These are phyloP conservation scores for Helicocarpus griseus DNA, from an alignment of 2,329 filamentous ascomycete genomes.

Conservation along the genomic window DNA sequence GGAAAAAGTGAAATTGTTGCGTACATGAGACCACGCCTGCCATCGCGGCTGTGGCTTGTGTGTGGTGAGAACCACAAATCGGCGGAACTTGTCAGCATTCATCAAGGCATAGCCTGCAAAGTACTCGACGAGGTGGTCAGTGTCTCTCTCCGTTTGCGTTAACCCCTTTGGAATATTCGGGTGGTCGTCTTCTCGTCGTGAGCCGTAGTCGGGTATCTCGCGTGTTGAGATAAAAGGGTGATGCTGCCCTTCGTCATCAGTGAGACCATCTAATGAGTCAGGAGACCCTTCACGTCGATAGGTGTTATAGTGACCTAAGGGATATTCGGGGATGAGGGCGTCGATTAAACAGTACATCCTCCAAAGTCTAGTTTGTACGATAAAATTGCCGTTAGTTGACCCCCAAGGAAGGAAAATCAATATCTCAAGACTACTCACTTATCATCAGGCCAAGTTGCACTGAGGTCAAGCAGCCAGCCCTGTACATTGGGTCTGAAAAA, in stretches of 20 bases:
- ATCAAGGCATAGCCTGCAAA: constrained; percentile 30
- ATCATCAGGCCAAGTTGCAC: constrained; percentile 11
- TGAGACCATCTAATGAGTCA: constrained; percentile 16
- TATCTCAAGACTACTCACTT: constrained; percentile 13
- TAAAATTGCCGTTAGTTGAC: neutral
- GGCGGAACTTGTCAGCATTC: constrained; percentile 23
- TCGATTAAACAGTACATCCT: constrained; percentile 22
- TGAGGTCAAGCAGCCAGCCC: constrained; percentile 23
- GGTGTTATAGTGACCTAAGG: constrained; percentile 6
- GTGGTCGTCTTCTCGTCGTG: constrained; percentile 17
- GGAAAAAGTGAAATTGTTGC: no score
- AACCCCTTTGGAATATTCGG: constrained; percentile 17
- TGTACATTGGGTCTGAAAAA: constrained; percentile 29
- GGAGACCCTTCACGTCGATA: constrained; percentile 8
- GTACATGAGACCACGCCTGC: constrained; percentile 23
- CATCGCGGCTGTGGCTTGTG: constrained; percentile 18
- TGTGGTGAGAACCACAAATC: constrained; percentile 22
- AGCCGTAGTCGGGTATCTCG: constrained; percentile 20
- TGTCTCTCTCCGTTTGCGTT: constrained; percentile 21
- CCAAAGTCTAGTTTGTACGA: constrained; percentile 11
- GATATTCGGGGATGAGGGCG: constrained; percentile 16
- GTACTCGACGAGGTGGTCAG: constrained; percentile 30
- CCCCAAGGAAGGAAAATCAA: neutral
- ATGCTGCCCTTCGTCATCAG: constrained; percentile 16
- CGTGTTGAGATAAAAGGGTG: constrained; percentile 23